Percentiles rank a stretch among this genome's conserved stretches.
phyloP scores from a whole-genome alignment of 1,139 yeast genomes.

The Neolecta irregularis region DNA sequence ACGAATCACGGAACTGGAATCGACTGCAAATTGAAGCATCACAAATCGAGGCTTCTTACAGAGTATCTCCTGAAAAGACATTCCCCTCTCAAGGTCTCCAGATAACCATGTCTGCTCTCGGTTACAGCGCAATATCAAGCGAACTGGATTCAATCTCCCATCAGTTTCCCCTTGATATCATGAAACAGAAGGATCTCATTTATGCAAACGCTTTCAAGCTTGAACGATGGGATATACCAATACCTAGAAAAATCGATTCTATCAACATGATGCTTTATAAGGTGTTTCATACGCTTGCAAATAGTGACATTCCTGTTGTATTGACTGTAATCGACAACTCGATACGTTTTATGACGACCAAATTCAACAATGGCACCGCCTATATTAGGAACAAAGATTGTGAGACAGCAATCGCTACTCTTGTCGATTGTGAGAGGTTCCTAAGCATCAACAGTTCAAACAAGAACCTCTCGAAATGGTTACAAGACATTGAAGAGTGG shows the following conservation, averaged over 20 bases:
- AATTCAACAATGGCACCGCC: neutral
- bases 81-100: slow-evolving; percentile 28
- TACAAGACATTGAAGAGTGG: slow-evolving; percentile 34
- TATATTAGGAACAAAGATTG: slow-evolving; percentile 7
- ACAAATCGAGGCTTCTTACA: slow-evolving; percentile 34
- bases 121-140: slow-evolving; percentile 31
- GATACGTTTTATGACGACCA: neutral
- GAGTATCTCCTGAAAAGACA: slow-evolving; percentile 31
- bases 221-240: slow-evolving; percentile 53
- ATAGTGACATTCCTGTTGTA: neutral
- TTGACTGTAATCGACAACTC: neutral
- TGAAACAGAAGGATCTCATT: slow-evolving; percentile 11
- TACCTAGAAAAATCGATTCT: slow-evolving; percentile 22
- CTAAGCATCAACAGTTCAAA: slow-evolving; percentile 28
- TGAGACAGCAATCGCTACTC: slow-evolving; percentile 18
- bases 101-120: slow-evolving; percentile 33
- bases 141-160: slow-evolving; percentile 6
- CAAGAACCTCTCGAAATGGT: slow-evolving; percentile 33
- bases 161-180: slow-evolving; percentile 15
- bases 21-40: slow-evolving; percentile 6
- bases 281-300: slow-evolving; percentile 30
- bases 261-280: slow-evolving; percentile 35
- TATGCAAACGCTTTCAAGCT: slow-evolving; percentile 57
- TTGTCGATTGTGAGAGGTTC: slow-evolving; percentile 34
- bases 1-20: slow-evolving; percentile 8